phyloP scores from a whole-genome alignment of 148 eudicot genomes.

The Rheum nobile region DNA sequence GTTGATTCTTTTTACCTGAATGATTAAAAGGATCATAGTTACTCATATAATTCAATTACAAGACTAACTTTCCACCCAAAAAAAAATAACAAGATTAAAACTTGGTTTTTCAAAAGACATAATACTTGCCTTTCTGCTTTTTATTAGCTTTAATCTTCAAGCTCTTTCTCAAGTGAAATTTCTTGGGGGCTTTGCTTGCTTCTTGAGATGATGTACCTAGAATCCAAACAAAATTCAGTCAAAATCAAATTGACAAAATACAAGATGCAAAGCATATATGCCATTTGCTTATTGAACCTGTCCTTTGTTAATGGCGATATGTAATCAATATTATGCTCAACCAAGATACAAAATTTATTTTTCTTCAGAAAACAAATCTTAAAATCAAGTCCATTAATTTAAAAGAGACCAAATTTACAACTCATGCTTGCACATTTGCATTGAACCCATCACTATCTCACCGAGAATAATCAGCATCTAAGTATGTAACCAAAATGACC shows the following conservation, averaged over 20 bases:
- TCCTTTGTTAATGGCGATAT: not conserved
- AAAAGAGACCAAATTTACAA: not conserved
- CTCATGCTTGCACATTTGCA: not conserved
- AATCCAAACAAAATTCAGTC: not conserved
- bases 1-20: not conserved
- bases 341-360: no score
- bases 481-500: no score
- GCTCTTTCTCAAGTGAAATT: conserved; percentile 66
- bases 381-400: not conserved
- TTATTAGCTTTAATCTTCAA: conserved; percentile 48
- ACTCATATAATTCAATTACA: not conserved
- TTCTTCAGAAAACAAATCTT: no score
- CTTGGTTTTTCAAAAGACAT: not conserved
- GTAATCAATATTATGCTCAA: not conserved
- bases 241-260: not conserved
- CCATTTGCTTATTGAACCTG: no score
- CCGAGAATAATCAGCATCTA: no score
- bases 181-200: conserved; percentile 27
- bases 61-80: not conserved
- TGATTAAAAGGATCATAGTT: not conserved
- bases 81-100: no score
- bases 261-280: not conserved
- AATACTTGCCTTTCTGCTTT: conserved; percentile 42
- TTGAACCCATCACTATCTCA: no score
- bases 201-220: conserved; percentile 39